phyloP scores from a whole-genome alignment of 208 protist species.

The Leishmania amazonensis region DNA sequence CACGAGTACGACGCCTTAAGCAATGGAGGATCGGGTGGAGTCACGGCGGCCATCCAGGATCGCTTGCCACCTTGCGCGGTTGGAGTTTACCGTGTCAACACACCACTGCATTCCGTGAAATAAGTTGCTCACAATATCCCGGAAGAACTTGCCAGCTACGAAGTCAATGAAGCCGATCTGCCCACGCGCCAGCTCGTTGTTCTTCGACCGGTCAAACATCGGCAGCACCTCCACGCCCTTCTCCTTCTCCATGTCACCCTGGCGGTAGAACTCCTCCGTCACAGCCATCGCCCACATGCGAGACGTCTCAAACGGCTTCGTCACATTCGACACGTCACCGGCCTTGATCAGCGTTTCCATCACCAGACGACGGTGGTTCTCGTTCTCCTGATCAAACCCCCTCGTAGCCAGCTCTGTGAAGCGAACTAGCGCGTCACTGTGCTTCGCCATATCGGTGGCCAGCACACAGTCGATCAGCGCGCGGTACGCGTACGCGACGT shows the following conservation, averaged over 20 bases:
- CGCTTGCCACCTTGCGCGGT: conserved; percentile 68
- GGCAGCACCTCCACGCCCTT: conserved; percentile 82
- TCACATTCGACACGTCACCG: conserved; percentile 87
- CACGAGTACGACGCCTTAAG: not conserved
- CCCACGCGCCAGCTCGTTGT: conserved; percentile 84
- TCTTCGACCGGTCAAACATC: conserved; percentile 87
- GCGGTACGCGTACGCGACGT: conserved; percentile 60
- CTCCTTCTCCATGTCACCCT: conserved; percentile 90
- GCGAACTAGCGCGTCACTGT: conserved; percentile 53
- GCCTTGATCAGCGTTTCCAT: conserved; percentile 87
- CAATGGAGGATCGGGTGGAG: not conserved
- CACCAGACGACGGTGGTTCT: conserved; percentile 17
- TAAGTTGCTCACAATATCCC: conserved; percentile 55
- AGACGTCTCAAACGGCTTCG: conserved; percentile 85
- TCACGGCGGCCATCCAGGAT: conserved; percentile 45
- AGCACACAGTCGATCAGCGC: conserved; percentile 84
- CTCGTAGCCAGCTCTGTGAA: conserved; percentile 30
- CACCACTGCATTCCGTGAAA: conserved; percentile 85
- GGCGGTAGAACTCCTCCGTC: conserved; percentile 90
- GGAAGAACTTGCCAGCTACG: conserved; percentile 80
- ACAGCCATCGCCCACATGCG: conserved; percentile 82
- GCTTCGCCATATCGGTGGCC: conserved; percentile 87
- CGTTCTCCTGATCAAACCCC: conserved; percentile 40
- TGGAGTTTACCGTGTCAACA: conserved; percentile 63
- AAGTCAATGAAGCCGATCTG: conserved; percentile 91